Evolutionary conservation across 1,139 yeast species (phyloP).

Genomic region (Yamadazyma mexicana): DNA sequence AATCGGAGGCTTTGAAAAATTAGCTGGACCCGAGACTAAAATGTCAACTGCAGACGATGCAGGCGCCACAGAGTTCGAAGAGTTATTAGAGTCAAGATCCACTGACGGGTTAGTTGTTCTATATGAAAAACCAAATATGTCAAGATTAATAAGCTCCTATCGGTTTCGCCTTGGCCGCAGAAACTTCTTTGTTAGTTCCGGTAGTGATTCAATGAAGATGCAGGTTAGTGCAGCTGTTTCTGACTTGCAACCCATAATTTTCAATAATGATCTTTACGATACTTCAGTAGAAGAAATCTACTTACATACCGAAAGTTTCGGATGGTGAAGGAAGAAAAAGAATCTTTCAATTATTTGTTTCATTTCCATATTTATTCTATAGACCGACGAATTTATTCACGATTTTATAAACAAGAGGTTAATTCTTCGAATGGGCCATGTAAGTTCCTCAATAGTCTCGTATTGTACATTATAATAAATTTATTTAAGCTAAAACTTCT

Average conservation of each 20-base stretch:
- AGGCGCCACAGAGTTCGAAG: neutral
- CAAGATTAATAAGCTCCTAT: conserved; percentile 19
- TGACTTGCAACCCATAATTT: conserved; percentile 29
- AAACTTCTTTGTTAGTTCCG: conserved; percentile 53
- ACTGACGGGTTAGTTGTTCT: conserved; percentile 11
- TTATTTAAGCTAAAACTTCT: neutral
- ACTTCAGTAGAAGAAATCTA: conserved; percentile 48
- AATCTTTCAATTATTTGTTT: no score
- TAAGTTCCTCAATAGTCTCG: no score
- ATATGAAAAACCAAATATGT: conserved; percentile 36
- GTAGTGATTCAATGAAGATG: conserved; percentile 45
- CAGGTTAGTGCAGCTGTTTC: conserved; percentile 49
- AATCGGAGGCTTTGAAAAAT: no score
- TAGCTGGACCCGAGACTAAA: no score
- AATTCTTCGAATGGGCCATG: no score
- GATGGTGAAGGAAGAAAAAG: no score
- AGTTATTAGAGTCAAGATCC: neutral
- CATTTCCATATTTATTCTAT: no score
- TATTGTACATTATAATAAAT: no score
- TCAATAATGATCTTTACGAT: conserved; percentile 28
- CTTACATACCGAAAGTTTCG: conserved; percentile 60
- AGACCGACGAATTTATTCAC: no score
- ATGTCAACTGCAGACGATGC: no score
- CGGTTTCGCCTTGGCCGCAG: conserved; percentile 28
- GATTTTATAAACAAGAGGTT: no score